Evolutionary conservation across 768 basidiomycete species (phyloP).

Genomic region (Asterophora lycoperdoides): DNA sequence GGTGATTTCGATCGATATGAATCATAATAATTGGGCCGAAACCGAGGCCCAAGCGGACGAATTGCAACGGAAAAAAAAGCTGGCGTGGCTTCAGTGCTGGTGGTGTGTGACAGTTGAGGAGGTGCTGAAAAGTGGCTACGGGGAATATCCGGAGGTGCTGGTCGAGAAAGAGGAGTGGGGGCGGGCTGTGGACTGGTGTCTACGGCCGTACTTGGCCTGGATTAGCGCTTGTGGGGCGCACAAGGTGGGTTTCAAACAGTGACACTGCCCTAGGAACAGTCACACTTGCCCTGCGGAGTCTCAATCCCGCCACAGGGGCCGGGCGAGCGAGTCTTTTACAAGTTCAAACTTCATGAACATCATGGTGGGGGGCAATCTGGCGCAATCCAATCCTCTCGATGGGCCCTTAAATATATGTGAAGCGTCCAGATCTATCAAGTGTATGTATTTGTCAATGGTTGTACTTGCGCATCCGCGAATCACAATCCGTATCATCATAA

Average conservation of each 20-base stretch:
- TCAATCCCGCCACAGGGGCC: constrained; percentile 4
- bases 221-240: constrained; percentile 10
- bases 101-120: constrained; percentile 7
- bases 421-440: constrained; percentile 8
- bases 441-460: constrained; percentile 14
- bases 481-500: background rate
- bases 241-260: constrained; percentile 7
- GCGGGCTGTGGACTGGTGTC: background rate
- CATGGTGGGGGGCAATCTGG: too few relatives aligned
- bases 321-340: background rate
- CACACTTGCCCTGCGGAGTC: constrained; percentile 16
- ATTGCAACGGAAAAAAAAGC: constrained; percentile 6
- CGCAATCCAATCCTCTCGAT: background rate
- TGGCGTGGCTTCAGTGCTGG: constrained; percentile 10
- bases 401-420: constrained; percentile 4
- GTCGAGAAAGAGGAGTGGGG: background rate
- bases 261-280: constrained; percentile 11
- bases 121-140: constrained; percentile 2
- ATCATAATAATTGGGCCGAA: constrained; percentile 34
- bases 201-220: background rate
- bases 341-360: too few relatives aligned
- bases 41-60: constrained; percentile 10
- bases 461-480: constrained; percentile 17
- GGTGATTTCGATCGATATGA: constrained; percentile 50
- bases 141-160: background rate